Conservation (phyloP, 2,329 filamentous ascomycete species). For the Aspergillus quadrilineatus region DNA sequence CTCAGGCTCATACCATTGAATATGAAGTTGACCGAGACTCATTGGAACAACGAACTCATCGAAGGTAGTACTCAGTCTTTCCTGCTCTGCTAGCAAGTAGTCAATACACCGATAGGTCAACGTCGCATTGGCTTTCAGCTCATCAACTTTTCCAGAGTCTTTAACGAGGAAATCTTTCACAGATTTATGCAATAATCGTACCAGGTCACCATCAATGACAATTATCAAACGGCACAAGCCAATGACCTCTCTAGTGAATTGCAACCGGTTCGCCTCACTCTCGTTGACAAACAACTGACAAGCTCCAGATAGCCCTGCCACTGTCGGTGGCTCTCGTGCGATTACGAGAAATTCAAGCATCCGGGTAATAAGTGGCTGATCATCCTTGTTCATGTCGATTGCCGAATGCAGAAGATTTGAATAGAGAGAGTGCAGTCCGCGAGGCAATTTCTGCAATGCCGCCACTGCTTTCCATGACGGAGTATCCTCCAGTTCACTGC, state of each 20-base stretch:
- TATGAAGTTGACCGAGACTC: too few relatives aligned
- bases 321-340: background rate
- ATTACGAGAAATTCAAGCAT: constrained; percentile 6
- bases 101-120: background rate
- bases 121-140: background rate
- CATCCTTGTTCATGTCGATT: background rate
- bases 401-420: constrained; percentile 4
- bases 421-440: constrained; percentile 17
- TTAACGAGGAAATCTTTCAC: constrained; percentile 7
- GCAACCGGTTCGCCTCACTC: background rate
- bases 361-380: background rate
- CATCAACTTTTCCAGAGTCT: background rate
- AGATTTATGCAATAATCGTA: constrained; percentile 10
- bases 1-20: too few relatives aligned
- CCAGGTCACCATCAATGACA: background rate
- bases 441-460: constrained; percentile 10
- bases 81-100: too few relatives aligned
- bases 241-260: constrained; percentile 3
- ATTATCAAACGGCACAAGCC: constrained; percentile 9
- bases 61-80: too few relatives aligned
- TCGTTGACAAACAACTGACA: constrained; percentile 5
- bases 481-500: constrained; percentile 10
- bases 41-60: too few relatives aligned
- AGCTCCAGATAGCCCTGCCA: background rate
- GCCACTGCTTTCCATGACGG: constrained; percentile 11